phyloP scores from a whole-genome alignment of 2,329 filamentous ascomycete genomes.

The Scortechinia acanthostroma region DNA sequence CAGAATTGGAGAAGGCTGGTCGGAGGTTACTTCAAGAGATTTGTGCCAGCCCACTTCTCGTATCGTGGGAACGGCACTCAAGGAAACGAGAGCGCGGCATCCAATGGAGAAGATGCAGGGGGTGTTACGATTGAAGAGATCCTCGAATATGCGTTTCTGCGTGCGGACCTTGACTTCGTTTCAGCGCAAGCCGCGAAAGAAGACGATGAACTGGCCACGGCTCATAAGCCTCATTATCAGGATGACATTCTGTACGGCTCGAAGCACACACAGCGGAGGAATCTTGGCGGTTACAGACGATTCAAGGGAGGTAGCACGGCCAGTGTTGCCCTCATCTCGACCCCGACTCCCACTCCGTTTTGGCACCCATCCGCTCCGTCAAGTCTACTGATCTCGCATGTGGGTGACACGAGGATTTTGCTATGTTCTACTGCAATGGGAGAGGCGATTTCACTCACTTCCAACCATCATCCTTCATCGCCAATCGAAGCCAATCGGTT shows the following conservation, averaged over 20 bases:
- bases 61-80: slow-evolving; percentile 5
- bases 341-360: slow-evolving; percentile 55
- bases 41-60: slow-evolving; percentile 46
- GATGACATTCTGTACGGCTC: slow-evolving; percentile 43
- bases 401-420: slow-evolving; percentile 59
- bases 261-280: slow-evolving; percentile 10
- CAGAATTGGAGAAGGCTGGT: slow-evolving; percentile 54
- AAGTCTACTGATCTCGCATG: slow-evolving; percentile 55
- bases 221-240: slow-evolving; percentile 52
- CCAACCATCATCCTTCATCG: slow-evolving; percentile 58
- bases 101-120: not conserved
- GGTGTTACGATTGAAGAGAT: slow-evolving; percentile 36
- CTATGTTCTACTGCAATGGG: slow-evolving; percentile 56
- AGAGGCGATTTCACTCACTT: slow-evolving; percentile 50
- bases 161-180: slow-evolving; percentile 62
- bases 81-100: not conserved
- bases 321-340: slow-evolving; percentile 55
- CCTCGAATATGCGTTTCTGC: slow-evolving; percentile 58
- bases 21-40: slow-evolving; percentile 61
- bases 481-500: slow-evolving; percentile 55
- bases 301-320: slow-evolving; percentile 62
- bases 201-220: not conserved
- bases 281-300: slow-evolving; percentile 42
- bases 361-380: slow-evolving; percentile 59
- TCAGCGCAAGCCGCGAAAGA: slow-evolving; percentile 41